Evolutionary conservation across 306 rosid genomes (phyloP), one percentile per base, ranked within the genome.

Genomic region (Corylus avellana): DNA sequence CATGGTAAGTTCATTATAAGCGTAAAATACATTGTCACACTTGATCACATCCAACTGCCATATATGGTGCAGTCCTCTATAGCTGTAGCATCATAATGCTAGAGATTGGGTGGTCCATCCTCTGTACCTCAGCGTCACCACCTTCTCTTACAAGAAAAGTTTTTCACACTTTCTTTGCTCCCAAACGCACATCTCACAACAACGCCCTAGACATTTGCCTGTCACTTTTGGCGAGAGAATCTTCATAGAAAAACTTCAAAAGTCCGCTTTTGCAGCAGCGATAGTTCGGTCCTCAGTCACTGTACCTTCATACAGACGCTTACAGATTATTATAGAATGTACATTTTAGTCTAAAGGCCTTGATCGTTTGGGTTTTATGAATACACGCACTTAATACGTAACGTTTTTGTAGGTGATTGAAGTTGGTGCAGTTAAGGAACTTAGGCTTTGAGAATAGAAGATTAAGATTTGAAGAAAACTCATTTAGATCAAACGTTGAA

Each of bases 101-200:
- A 49, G 53, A 3, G 11, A 49, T 14, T 49, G 53, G 51, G 13
- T 10, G 53, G 53, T 49, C 53, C 53, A 10, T 10, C 13, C 53
- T 11, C 12, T 58, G 66, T 58, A 4, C 66, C 66, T 13, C 13
- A 32, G 44, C 13, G 62, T 55, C 20, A 9, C 66, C 78, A 50
- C 6, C 84, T 81, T 84, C 78, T 20, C 77, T 37, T 4, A 8
- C 82, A 80, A 82, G 85, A 51, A 42, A 42, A 4, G 27, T 76
- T 9, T 48, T 64, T 48, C 68, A 10, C 37, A 74, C 48, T 87
- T 81, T 86, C 78, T 73, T 4, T 42, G 2, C 71, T n/a, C 48
- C 50, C 84, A 72, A 72, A 61, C 79, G 54, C 54, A 53, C 66
- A 73, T 1, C 37, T 39, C 46, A 18, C 10, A n/a, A 37, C 66